Evolutionary conservation across 768 basidiomycete species (phyloP), one percentile per base, ranked within the genome.

Genomic region (Suillus tomentosus): DNA sequence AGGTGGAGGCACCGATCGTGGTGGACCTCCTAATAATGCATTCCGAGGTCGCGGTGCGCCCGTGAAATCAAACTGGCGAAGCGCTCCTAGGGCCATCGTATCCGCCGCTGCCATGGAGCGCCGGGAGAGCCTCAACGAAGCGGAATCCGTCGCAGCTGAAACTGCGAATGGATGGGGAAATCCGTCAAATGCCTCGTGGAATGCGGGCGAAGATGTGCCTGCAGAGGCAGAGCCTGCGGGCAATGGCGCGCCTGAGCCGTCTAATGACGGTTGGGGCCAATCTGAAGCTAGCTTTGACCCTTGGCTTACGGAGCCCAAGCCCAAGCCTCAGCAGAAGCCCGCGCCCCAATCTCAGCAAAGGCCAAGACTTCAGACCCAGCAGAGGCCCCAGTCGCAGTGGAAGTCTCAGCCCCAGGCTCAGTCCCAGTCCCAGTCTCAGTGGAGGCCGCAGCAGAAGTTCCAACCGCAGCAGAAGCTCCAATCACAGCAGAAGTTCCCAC

Each of bases 31-130:
- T 17, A 63, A 59, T 64, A 24, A 22, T 50, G 62, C 54, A 7
- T 75, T 74, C 67, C 67, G 72, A 19, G 74, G 75, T 31, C 63
- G 72, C 11, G 74, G 75, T 11, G 75, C 72, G 3, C 71, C 74
- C 2, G 71, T 75, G 56, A 77, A 55, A 67, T 75, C 69, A 1
- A 75, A 71, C 43, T 75, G 74, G 74, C 72, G 72, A 5, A 72
- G 74, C 0, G 43, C 66, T 14, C 72, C 75, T 17, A 71, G 75
- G 5, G 63, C 61, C 15, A 72, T 77, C 34, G 69, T 75, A 3
- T 64, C 74, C 17, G 63, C 70, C 0, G 74, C 68, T 42, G 40
- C 63, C 17, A 68, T 75, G 0, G 75, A 72, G 64, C 53, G 69
- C 55, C 69, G 69, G 36, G 75, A 75, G 8, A 53, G 64, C 22